Evolutionary conservation across 345 rosid genomes (phyloP), one percentile per base, ranked within the genome.

Genomic region (Rhodamnia rubescens): DNA sequence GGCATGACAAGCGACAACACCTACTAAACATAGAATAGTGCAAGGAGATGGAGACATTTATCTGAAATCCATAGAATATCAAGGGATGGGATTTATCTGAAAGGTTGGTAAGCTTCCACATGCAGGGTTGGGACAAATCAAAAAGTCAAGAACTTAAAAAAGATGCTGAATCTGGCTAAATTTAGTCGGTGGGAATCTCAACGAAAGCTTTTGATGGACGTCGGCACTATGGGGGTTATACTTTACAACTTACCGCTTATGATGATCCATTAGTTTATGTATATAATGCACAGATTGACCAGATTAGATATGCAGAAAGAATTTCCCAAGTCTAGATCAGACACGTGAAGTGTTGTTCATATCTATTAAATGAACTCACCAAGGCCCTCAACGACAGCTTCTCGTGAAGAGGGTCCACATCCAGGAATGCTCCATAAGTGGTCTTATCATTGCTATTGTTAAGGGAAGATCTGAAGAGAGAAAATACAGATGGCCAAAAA

Each of bases 381-480:
- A 96, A 87, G 81, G 90, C 90, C 83, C 98, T 93, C 40, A 94
- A 80, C 32, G 95, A 89, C 49, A 94, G 82, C 53, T 88, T 61
- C 80, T 93, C 89, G 11, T 83, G 83, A 54, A 85, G 84, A 82
- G 94, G 93, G 85, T 92, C 86, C 82, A 94, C 88, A 83, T 94
- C 86, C 24, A 95, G 22, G 84, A 93, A 93, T 26, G 92, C 92
- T 54, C 96, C 98, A 82, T 93, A 95, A 3, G 89, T 84, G 20
- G 93, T 91, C 85, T 88, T 90, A 52, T 92, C 92, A 29, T 88
- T 85, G 14, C 27, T 83, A 7, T 22, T 18, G 6, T 90, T 88
- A 22, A 91, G 74, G 26, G 93, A 90, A 21, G 97, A 95, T 50
- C 91, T 93, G 90, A 44, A 18, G 22, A 36, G 7, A 13, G 47